phyloP scores from a whole-genome alignment of 805 yeast species.

The Grigorovia transvaalensis region DNA sequence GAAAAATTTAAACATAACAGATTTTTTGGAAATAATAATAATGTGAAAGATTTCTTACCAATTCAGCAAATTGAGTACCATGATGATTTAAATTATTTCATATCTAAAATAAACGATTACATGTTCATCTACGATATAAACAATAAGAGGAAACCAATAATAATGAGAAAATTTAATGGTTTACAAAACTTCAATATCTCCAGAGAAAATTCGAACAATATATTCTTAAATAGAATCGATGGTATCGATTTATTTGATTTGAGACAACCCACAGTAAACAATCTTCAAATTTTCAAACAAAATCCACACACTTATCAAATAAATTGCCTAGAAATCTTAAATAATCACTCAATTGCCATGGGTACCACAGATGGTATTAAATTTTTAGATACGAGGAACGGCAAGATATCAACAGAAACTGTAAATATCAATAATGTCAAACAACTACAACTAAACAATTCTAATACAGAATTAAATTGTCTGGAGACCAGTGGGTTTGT shows the following conservation, averaged over 20 bases:
- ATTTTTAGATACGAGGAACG: not conserved
- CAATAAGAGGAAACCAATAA: conserved; percentile 28
- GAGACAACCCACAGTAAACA: not conserved
- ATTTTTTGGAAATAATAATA: conserved; percentile 31
- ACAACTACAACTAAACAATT: not conserved
- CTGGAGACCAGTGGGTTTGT: conserved; percentile 5
- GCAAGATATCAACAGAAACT: not conserved
- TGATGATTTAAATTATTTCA: conserved; percentile 29
- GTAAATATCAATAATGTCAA: not conserved
- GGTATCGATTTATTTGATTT: conserved; percentile 2
- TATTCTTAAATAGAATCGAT: conserved; percentile 4
- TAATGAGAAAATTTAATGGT: conserved; percentile 16
- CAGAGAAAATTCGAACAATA: conserved; percentile 15
- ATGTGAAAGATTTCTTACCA: conserved; percentile 5
- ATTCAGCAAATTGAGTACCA: conserved; percentile 15
- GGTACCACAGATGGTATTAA: conserved; percentile 1
- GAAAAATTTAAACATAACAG: conserved; percentile 72
- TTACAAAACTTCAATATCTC: conserved; percentile 16
- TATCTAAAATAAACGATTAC: conserved; percentile 57
- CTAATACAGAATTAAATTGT: not conserved
- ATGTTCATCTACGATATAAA: conserved; percentile 69
- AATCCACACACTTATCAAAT: not conserved
- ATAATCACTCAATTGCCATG: not conserved
- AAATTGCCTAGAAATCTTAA: not conserved
- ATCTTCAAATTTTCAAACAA: not conserved